Percentiles rank a stretch among this genome's conserved stretches.
Evolutionary conservation across 192 early-diverging fungal species (phyloP).

Genomic region (Spizellomyces punctatus): DNA sequence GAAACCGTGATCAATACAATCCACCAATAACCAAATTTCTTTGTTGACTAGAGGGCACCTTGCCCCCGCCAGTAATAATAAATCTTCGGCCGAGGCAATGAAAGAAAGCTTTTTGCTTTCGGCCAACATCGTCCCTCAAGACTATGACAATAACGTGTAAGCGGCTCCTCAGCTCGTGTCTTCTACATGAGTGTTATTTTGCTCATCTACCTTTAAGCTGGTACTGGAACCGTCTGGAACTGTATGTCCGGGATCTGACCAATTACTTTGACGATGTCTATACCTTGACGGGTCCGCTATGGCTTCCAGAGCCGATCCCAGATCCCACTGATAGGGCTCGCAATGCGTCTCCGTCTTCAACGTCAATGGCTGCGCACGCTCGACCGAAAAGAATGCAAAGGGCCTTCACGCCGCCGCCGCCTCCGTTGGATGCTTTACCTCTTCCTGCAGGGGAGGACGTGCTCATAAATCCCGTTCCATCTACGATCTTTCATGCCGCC

Average conservation of each 20-base stretch:
- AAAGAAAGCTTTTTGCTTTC: neutral
- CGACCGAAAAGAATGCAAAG: too few relatives aligned
- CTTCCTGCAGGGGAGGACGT: too few relatives aligned
- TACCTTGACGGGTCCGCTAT: conserved; percentile 1
- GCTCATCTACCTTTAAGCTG: neutral
- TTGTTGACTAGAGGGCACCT: too few relatives aligned
- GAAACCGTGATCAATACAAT: too few relatives aligned
- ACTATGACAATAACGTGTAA: conserved; percentile 7
- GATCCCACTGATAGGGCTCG: neutral
- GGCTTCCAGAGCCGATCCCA: neutral
- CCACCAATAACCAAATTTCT: too few relatives aligned
- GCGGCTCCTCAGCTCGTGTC: neutral
- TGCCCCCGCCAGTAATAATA: too few relatives aligned
- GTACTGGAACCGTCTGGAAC: conserved; percentile 12
- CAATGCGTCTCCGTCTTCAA: neutral
- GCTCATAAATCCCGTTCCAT: too few relatives aligned
- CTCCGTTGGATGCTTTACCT: too few relatives aligned
- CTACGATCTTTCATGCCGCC: too few relatives aligned
- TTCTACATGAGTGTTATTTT: neutral
- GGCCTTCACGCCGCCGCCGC: too few relatives aligned
- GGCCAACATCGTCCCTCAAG: conserved; percentile 9
- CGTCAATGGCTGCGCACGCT: too few relatives aligned
- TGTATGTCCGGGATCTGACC: conserved; percentile 1
- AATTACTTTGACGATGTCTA: conserved; percentile 8
- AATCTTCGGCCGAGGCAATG: neutral